Evolutionary conservation across 176 grass and related monocot genomes (phyloP).

Genomic region (Canna indica): DNA sequence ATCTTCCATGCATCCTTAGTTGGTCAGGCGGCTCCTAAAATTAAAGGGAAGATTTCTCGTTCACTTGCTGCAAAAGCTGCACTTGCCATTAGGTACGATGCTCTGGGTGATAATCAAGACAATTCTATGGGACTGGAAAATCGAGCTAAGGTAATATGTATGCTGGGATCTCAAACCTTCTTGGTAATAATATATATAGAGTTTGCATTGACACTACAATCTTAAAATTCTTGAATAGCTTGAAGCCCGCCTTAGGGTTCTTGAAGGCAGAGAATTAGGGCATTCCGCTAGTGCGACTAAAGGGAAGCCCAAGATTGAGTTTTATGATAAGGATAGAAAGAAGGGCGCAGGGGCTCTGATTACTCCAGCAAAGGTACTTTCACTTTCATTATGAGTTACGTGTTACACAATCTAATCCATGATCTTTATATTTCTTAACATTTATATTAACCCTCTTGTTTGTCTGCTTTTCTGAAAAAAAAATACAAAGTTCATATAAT

Average conservation of each 20-base stretch:
- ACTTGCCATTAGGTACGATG: constrained; percentile 73
- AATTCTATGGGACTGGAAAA: constrained; percentile 65
- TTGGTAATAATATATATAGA: background rate
- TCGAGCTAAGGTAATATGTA: constrained; percentile 51
- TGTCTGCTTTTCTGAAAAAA: background rate
- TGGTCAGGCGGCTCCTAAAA: constrained; percentile 57
- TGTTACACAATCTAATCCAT: background rate
- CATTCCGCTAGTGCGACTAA: constrained; percentile 60
- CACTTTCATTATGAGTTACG: background rate
- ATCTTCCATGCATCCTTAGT: constrained; percentile 92
- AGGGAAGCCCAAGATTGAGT: constrained; percentile 81
- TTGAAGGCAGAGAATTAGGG: constrained; percentile 60
- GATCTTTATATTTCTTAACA: background rate
- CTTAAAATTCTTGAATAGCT: constrained; percentile 39
- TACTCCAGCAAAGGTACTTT: constrained; percentile 51
- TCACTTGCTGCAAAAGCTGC: constrained; percentile 79
- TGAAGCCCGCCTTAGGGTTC: constrained; percentile 50
- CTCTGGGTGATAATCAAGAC: constrained; percentile 65
- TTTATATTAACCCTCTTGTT: background rate
- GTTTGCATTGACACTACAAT: background rate
- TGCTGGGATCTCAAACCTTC: background rate
- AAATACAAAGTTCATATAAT: too few species aligned
- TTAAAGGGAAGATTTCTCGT: constrained; percentile 82
- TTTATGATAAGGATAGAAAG: constrained; percentile 79
- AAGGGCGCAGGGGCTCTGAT: constrained; percentile 61